Base-by-base conservation (phyloP, 179 eudicot genomes). In the Sideroxylon spinosum region DNA sequence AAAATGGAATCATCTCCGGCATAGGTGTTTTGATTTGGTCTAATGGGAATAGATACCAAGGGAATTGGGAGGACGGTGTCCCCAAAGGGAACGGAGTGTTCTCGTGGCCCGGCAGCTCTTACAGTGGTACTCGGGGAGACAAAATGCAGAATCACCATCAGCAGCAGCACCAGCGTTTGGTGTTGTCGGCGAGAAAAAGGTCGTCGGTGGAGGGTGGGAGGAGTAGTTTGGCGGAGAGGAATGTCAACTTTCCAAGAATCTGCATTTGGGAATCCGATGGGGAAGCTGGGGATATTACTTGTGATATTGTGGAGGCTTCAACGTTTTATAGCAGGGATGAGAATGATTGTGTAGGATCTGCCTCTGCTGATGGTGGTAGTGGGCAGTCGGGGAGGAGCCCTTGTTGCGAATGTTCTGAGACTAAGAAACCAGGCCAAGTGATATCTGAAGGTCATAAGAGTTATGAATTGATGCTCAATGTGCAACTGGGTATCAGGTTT, bases 231-330 rank as follows among this genome's bases (percentile, higher is more conserved):
- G 80, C 64, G 0, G 96, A 87, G 78, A 85, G 86, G 71, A 68
- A 68, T 66, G 46, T 28, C 9, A 68, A 71, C 56, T 81, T 92
- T 16, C 95, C 95, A 0, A 76, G 93, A 81, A 89, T 92, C 63
- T 92, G 97, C 77, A 88, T 92, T 4, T 92, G 95, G 97, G 97
- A 92, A 6, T 88, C 91, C 57, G 97, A 92, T 14, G 97, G 95
- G 0, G 97, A 91, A 66, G 95, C 91, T 0, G 97, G 97, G 20
- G 97, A 92, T 87, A 91, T 92, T 9, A 92, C 97, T 25, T 92
- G 97, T 81, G 97, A 92, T 80, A 92, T 92, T n/a, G 78, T 92
- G 46, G 97, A 87, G 69, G 97, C 92, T 48, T 82, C 89, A 0
- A 81, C 88, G 93, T 84, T 92, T 44, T 91, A 91, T 75, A 85